phyloP scores from a whole-genome alignment of 2,329 filamentous ascomycete genomes.

The Plenodomus tracheiphilus region DNA sequence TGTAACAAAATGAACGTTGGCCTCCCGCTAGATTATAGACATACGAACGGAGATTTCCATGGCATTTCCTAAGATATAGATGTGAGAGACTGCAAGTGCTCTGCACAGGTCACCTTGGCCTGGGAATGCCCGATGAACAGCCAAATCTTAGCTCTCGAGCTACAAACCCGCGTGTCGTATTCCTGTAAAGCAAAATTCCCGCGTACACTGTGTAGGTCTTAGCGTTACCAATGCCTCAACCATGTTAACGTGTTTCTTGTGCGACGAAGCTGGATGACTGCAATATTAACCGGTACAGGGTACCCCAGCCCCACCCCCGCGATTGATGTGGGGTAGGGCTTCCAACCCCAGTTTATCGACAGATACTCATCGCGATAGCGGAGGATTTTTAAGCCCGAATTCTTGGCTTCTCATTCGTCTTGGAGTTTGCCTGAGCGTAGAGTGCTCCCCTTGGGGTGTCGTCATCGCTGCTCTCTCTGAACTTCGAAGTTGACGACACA shows the following conservation, averaged over 20 bases:
- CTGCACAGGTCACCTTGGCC: no score
- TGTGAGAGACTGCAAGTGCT: no score
- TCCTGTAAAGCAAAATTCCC: no score
- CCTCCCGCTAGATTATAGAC: no score
- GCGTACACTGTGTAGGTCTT: no score
- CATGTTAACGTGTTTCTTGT: not conserved
- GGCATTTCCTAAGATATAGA: no score
- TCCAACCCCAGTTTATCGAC: not conserved
- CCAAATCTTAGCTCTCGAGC: no score
- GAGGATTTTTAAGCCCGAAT: not conserved
- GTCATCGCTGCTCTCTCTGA: not conserved
- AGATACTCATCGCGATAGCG: not conserved
- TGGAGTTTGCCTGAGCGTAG: not conserved
- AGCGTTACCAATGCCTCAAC: no score
- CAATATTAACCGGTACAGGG: slow-evolving; percentile 23
- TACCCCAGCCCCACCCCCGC: slow-evolving; percentile 30
- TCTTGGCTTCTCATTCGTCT: not conserved
- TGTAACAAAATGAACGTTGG: no score
- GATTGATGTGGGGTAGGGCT: slow-evolving; percentile 28
- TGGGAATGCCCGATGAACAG: no score
- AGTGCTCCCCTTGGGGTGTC: not conserved
- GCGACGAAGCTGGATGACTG: not conserved
- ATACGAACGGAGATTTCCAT: no score
- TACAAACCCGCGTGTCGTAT: no score
- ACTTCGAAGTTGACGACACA: not conserved